A percentile compares a stretch with the other conserved stretches of the same genome.
These are phyloP conservation scores for Pichia eremophila DNA, from an alignment of 805 yeast genomes.

Conservation along the genomic window DNA sequence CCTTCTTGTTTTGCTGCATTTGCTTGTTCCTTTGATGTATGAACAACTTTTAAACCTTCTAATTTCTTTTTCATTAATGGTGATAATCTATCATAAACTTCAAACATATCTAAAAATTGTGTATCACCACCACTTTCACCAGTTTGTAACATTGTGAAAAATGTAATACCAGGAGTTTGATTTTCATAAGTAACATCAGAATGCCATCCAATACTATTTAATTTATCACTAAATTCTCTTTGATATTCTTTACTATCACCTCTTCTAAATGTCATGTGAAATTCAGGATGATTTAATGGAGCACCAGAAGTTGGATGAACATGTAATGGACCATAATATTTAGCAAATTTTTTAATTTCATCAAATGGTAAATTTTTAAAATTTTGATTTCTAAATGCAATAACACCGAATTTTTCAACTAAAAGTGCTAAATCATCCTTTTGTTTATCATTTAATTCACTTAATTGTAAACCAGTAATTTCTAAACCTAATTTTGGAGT, in stretches of 20 bases:
- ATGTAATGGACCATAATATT: conserved; percentile 62
- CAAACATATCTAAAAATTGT: conserved; percentile 61
- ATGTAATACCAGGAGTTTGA: conserved; percentile 65
- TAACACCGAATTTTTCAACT: conserved; percentile 63
- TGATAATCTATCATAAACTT: conserved; percentile 64
- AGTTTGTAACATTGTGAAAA: conserved; percentile 50
- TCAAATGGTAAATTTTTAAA: conserved; percentile 45
- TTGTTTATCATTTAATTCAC: conserved; percentile 40
- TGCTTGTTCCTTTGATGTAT: conserved; percentile 68
- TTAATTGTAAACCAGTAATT: conserved; percentile 49
- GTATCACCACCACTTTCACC: conserved; percentile 72
- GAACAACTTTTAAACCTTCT: conserved; percentile 55
- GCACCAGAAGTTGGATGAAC: conserved; percentile 72
- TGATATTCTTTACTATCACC: conserved; percentile 31
- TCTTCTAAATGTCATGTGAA: conserved; percentile 53
- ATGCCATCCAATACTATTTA: conserved; percentile 48
- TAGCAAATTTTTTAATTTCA: conserved; percentile 42
- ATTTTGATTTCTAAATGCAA: conserved; percentile 58
- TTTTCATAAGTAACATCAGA: conserved; percentile 67
- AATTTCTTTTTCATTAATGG: conserved; percentile 52
- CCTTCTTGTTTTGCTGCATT: conserved; percentile 42
- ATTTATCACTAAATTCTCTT: conserved; percentile 27
- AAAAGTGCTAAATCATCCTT: conserved; percentile 62
- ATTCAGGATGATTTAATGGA: conserved; percentile 47
- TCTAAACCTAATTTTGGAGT: conserved; percentile 69